Base-by-base conservation (phyloP, 2,329 filamentous ascomycete species). In the Dactylonectria estremocensis region DNA sequence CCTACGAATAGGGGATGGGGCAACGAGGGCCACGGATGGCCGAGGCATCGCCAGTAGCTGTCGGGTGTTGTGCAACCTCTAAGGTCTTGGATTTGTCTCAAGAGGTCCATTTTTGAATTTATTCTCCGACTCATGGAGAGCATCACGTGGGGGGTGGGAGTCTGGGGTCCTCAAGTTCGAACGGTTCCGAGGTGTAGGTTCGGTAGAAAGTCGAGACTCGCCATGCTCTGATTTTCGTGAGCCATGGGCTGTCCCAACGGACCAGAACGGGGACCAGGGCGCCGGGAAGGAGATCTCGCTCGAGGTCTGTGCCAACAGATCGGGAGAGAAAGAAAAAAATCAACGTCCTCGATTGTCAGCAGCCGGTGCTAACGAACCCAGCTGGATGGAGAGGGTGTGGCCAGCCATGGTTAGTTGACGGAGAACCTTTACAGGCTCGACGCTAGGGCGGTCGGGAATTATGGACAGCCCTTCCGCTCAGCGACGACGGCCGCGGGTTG, bases 161-260 rank as follows among this genome's bases (percentile, higher is more conserved):
- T 28, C 58, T 52, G 13, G 33, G 63, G 54, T n/a, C 33, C 37
- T 48, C 20, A 18, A 53, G 18, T n/a, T 16, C 24, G 31, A 48
- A 16, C 37, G 28, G 10, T 11, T 48, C 13, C n/a, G 53, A 57
- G 54, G 45, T 43, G 43, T 65, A 53, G 50, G 40, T 53, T 45
- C 37, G 14, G 54, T 33, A 33, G 37, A 24, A 31, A 69, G 54
- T 67, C 56, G 43, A 69, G 61, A 64, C 63, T 64, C 54, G 61
- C 67, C 67, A 73, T 72, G 69, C 31, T 69, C 66, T 61, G 60
- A 72, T 53, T 69, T 67, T 56, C 46, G 61, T 20, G 37, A 35
- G 24, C 43, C n/a, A 62, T 60, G 46, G 46, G 54, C 46, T 28
- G 57, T 62, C 61, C 28, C 52, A 64, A 49, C 22, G 35, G 43